phyloP scores from a whole-genome alignment of 1,284 basidiomycete genomes.

The Mycosarcoma mackinlayi region DNA sequence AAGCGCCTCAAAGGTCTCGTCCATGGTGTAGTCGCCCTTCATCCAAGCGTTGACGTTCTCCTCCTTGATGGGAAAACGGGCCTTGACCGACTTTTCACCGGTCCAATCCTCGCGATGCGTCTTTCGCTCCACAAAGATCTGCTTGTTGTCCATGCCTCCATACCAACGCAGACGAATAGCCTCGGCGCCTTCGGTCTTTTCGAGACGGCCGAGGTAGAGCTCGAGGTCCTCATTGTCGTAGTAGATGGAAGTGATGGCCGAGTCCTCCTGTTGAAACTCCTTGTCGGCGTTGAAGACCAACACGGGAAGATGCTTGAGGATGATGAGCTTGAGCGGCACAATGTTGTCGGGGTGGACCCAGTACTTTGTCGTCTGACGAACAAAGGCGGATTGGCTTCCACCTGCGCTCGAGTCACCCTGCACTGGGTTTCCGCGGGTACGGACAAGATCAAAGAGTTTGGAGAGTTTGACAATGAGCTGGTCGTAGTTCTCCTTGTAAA shows the following conservation, averaged over 20 bases:
- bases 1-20: conserved; percentile 89
- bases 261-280: conserved; percentile 88
- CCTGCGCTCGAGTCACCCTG: conserved; percentile 93
- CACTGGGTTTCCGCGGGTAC: conserved; percentile 92
- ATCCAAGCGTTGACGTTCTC: conserved; percentile 93
- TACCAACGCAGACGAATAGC: conserved; percentile 97
- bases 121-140: conserved; percentile 98
- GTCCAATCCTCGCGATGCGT: conserved; percentile 99
- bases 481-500: conserved; percentile 84
- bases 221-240: conserved; percentile 96
- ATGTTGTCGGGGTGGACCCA: conserved; percentile 86
- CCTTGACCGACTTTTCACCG: conserved; percentile 98
- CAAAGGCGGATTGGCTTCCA: conserved; percentile 94
- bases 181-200: conserved; percentile 98
- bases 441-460: conserved; percentile 92
- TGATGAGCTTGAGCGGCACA: conserved; percentile 93
- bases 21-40: conserved; percentile 89
- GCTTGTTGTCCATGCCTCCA: conserved; percentile 80
- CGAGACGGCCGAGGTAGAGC: conserved; percentile 94
- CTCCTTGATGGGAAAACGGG: conserved; percentile 96
- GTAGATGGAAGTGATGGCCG: conserved; percentile 86
- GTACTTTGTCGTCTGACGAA: conserved; percentile 97
- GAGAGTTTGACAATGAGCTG: conserved; percentile 96
- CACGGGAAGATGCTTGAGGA: conserved; percentile 80
- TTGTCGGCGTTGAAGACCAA: conserved; percentile 95